Evolutionary conservation across 495 filamentous ascomycete species (phyloP), one percentile per base, ranked within the genome.

Genomic region (Aspergillus carlsbadensis): DNA sequence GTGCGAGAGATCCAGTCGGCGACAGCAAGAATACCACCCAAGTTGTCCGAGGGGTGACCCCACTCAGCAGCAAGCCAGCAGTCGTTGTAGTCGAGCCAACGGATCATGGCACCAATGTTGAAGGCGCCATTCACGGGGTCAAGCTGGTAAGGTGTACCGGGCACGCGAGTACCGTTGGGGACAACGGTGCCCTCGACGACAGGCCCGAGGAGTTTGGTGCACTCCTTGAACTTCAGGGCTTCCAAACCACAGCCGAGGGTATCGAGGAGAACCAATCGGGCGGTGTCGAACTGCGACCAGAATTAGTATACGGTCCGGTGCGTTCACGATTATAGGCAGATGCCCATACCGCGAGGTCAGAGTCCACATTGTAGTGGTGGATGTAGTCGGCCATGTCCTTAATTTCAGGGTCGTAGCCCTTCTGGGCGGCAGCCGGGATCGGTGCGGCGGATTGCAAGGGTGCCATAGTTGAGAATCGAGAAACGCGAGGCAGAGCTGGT

Each of bases 31-130:
- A 98, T 98, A 69, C 91, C 93, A 52, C 93, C 93, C 52, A 98
- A 76, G 79, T 98, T 98, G 78, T 98, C 93, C 2, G 91, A 96
- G 42, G 93, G 94, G 67, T 98, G 94, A 42, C 94, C 94, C 94
- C 94, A 98, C 78, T 98, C 94, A 52, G 94, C 94, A 14, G 94
- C 94, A 54, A 98, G 79, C 95, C 94, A 98, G 83, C 94, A 98
- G 81, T 98, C 94, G 70, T 98, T 98, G 84, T 97, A 98, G 74
- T 98, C 94, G 52, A 98, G 84, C 94, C 94, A 98, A 62, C 94
- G 83, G 75, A 98, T 96, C 86, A 94, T 95, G 59, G 95, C 86
- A 56, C 94, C 94, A 56, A 98, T 98, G 81, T 98, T 98, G 83
- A 98, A 98, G 52, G 94, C 94, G 39, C 89, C 94, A 58, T 92